phyloP scores from a whole-genome alignment of 192 early-diverging fungal genomes.

The Paraglomus brasilianum region DNA sequence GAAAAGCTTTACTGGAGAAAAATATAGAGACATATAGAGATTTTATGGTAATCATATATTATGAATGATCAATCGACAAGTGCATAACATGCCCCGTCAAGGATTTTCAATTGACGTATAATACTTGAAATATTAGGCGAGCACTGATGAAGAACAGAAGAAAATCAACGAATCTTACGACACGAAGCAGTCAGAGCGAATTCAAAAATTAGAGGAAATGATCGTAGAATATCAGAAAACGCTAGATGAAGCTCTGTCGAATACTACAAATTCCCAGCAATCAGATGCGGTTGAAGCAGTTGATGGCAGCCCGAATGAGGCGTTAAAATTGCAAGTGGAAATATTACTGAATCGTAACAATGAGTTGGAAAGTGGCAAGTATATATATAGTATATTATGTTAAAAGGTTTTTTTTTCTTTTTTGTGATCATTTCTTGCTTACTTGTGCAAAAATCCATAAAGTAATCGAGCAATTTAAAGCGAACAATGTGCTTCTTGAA shows the following conservation, averaged over 20 bases:
- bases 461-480: too few relatives aligned
- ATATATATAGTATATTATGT: neutral
- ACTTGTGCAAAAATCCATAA: neutral
- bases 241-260: neutral
- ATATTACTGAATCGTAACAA: neutral
- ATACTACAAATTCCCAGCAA: neutral
- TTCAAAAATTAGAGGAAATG: slow-evolving; percentile 12
- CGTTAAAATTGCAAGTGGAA: neutral
- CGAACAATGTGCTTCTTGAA: too few relatives aligned
- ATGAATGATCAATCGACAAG: neutral
- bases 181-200: neutral
- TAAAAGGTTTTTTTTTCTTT: too few relatives aligned
- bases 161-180: neutral
- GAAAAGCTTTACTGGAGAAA: neutral
- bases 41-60: slow-evolving; percentile 1
- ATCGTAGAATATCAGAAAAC: slow-evolving; percentile 3
- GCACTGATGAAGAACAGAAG: neutral
- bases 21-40: slow-evolving; percentile 15
- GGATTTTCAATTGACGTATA: neutral
- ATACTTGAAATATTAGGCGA: slow-evolving; percentile 9
- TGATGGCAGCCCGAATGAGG: neutral
- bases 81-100: neutral
- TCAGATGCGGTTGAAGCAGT: neutral
- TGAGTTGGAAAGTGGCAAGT: neutral
- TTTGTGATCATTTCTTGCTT: neutral